Evolutionary conservation across 176 grass and related monocot genomes (phyloP), one percentile per base, ranked within the genome.

Genomic region (Cocos nucifera): DNA sequence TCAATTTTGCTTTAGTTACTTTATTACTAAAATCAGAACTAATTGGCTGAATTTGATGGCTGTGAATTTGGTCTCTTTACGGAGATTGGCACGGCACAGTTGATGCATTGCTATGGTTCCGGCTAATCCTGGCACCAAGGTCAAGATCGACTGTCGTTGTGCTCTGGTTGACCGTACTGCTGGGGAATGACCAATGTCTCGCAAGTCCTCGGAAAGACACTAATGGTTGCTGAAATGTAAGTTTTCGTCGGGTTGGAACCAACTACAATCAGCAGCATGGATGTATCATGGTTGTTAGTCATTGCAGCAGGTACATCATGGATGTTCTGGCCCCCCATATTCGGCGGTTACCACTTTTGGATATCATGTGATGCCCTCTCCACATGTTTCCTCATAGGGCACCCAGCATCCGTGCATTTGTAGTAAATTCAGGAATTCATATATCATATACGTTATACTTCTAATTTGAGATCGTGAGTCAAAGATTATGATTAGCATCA

Each of bases 311-410:
- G 93, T 32, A 97, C 93, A 73, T 91, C 93, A 75, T 97, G 93
- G 69, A 91, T 97, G 77, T 97, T 87, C 63, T 97, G 91, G 39
- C n/a, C 93, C 93, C 76, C 92, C 93, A 53, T 97, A 97, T 16
- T 87, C 92, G 49, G 93, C 92, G 58, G 92, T 97, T 57, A 97
- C 93, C 62, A 87, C 89, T 79, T 91, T 97, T 8, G 87, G 92
- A n/a, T n/a, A 77, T 97, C 93, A 51, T 97, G 93, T 4, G 93
- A 97, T 97, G n/a, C n/a, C n/a, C n/a, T n/a, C n/a, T n/a, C n/a
- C n/a, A n/a, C n/a, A n/a, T n/a, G n/a, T n/a, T n/a, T 97, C 65
- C 93, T 87, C 24, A 97, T 87, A 28, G 87, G 87, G 56, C 93
- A 97, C 57, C 93, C 84, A 54, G 76, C 69, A 60, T 82, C 65